Base-by-base conservation (phyloP, 2,329 filamentous ascomycete genomes). In the Ilyonectria robusta region DNA sequence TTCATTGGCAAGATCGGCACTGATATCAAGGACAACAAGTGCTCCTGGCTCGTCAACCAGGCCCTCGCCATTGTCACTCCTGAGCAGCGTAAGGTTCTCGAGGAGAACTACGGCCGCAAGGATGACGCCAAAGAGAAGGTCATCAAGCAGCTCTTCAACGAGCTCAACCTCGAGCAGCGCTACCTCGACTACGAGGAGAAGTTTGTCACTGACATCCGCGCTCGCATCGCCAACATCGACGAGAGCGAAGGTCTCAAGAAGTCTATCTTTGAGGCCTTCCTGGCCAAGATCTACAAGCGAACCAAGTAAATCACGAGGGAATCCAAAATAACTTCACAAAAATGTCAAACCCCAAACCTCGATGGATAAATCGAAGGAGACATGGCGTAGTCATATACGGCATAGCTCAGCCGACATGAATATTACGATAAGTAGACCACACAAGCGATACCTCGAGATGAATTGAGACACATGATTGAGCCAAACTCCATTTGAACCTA, bases 1-100 rank as follows among this genome's bases (percentile, higher is more conserved):
- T 89, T 94, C 78, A 96, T 99, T 80, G 96, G 96, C 82, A 99
- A 99, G 90, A 97, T 98, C 72, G 96, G 96, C 73, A 99, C 96
- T 67, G 96, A 99, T 79, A 99, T 99, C 82, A 92, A 95, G 87
- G 96, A 99, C 85, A 99, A 99, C 89, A 99, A 99, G 89, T 99
- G 96, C 88, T 97, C 94, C 47, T 99, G 96, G 96, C 86, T 99
- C 67, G 89, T 99, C 83, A 99, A 99, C 88, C 92, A 97, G 84
- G 96, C 96, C 53, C 87, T 99, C 66, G 88, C 91, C 80, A 88
- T 92, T 69, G 93, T 89, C 71, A 95, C 88, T 2, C 91, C 94
- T 1, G 94, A 95, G 81, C 96, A 99, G 88, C 91, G 94, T 78
- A 88, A 93, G 83, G 82, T 97, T 44, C 91, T 99, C 58, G 94